Evolutionary conservation across 352 stramenopile species (phyloP), one percentile per base, ranked within the genome.

Genomic region (Pythium dissimile): DNA sequence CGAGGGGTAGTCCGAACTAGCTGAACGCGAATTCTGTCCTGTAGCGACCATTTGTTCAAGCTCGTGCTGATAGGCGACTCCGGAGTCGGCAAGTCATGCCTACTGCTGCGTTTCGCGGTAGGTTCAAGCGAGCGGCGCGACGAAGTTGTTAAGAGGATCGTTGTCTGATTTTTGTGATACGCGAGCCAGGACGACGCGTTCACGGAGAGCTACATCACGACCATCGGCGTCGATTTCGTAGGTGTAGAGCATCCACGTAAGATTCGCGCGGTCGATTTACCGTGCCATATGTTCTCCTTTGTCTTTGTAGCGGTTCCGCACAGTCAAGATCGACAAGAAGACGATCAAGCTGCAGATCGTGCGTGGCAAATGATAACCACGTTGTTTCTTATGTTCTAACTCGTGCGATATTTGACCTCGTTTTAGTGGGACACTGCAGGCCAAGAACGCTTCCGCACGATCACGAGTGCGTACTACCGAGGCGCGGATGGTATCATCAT

Each of bases 381-480:
- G 2, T 2, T 18, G 28, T 6, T n/a, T 2, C 26, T 39, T 38
- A 18, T 12, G 18, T 10, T 4, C 2, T 42, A 35, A n/a, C n/a
- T n/a, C n/a, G n/a, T n/a, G n/a, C n/a, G n/a, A n/a, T n/a, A n/a
- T n/a, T 28, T 32, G 16, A 15, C 18, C 13, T 38, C 18, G 38
- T 48, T 35, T 16, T 64, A 23, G 84, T 99, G 95, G 97, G 97
- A 99, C 68, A 99, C 97, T 8, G 96, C 97, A n/a, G 96, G 97
- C 6, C 96, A 99, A 83, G 96, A 99, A 75, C 94, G 96, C 44
- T 99, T 99, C 77, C 95, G 96, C 43, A 99, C 95, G 18, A 99
- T 99, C 62, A 99, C 97, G 35, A 98, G 92, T 51, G 95, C 95
- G 11, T 99, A 99, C 72, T 99, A 99, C 67, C 92, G 97, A 60